These are phyloP conservation scores for Pueraria montana DNA, from an alignment of 306 rosid species.

Conservation along the genomic window DNA sequence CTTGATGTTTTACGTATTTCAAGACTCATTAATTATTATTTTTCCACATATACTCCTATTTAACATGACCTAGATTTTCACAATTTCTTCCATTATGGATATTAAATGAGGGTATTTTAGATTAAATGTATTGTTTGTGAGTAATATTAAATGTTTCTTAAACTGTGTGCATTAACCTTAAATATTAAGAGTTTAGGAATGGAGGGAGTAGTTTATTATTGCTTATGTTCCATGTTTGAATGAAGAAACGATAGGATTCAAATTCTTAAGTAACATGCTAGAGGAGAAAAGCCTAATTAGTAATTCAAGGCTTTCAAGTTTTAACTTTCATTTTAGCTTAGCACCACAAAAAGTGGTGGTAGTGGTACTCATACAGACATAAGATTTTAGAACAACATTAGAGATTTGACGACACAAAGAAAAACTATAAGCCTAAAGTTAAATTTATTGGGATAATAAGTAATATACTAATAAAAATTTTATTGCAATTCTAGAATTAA, in stretches of 20 bases:
- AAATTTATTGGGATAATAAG: too few species aligned
- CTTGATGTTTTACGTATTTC: too few species aligned
- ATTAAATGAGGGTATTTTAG: too few species aligned
- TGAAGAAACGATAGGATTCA: neutral
- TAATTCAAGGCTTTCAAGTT: neutral
- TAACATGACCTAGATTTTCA: too few species aligned
- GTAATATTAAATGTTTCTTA: too few species aligned
- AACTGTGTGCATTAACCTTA: too few species aligned
- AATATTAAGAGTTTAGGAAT: too few species aligned
- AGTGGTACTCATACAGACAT: neutral
- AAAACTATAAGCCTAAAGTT: neutral
- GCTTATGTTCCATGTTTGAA: neutral
- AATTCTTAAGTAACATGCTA: neutral
- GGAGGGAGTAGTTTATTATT: neutral
- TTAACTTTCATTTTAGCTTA: neutral
- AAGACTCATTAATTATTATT: too few species aligned
- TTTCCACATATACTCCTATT: too few species aligned
- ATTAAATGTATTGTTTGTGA: too few species aligned
- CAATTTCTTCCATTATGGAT: too few species aligned
- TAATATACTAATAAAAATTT: too few species aligned
- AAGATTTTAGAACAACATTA: neutral
- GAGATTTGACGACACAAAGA: neutral
- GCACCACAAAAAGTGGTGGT: neutral
- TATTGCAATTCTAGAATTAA: neutral
- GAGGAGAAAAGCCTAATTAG: neutral